Evolutionary conservation across 495 filamentous ascomycete species (phyloP).

Genomic region (Letharia columbiana): DNA sequence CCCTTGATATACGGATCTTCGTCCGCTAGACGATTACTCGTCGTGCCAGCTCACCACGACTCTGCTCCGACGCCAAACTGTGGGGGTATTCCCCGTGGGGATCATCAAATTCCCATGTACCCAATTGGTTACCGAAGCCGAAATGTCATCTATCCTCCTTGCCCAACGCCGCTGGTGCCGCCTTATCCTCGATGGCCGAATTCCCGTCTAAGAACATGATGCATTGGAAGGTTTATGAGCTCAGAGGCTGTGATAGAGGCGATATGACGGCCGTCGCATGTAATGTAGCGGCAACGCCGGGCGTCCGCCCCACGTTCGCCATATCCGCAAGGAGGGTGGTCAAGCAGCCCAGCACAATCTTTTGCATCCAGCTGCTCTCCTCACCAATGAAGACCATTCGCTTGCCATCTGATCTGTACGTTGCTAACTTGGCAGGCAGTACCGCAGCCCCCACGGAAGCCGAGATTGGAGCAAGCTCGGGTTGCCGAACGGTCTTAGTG

Average conservation of each 20-base stretch:
- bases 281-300: neutral
- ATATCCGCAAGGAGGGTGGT: conserved; percentile 16
- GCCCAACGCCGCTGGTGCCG: conserved; percentile 1
- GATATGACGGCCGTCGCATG: neutral
- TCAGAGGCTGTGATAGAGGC: neutral
- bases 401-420: conserved; percentile 12
- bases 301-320: conserved; percentile 15
- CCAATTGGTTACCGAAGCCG: neutral
- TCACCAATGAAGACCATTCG: conserved; percentile 6
- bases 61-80: neutral
- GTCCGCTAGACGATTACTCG: neutral
- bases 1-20: neutral
- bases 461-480: neutral
- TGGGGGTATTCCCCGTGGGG: neutral
- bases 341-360: conserved; percentile 19
- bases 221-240: neutral
- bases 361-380: conserved; percentile 21
- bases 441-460: conserved; percentile 10
- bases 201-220: neutral
- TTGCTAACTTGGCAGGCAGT: conserved; percentile 5
- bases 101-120: neutral
- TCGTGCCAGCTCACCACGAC: neutral
- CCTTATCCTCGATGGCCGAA: neutral
- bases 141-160: neutral
- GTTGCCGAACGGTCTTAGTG: conserved; percentile 4